Conservation (phyloP, 345 rosid genomes). For the Hibiscus tridactylites region DNA sequence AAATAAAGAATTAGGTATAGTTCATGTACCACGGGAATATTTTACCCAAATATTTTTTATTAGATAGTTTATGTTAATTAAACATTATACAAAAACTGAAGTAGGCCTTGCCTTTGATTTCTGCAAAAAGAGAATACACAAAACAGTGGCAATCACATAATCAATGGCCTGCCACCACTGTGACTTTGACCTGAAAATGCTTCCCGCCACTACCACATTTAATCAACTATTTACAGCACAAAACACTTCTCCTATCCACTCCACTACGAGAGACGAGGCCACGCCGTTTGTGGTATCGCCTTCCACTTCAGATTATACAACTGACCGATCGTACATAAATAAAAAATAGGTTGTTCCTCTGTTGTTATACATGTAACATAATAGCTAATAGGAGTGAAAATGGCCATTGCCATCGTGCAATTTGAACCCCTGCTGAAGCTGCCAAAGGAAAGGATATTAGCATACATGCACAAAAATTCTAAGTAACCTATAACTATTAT, state of each 20-base stretch:
- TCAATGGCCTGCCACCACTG: conserved; percentile 64
- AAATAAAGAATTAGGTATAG: no score
- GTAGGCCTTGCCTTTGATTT: conserved; percentile 15
- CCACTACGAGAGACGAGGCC: conserved; percentile 20
- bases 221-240: conserved; percentile 34
- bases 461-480: neutral
- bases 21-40: no score
- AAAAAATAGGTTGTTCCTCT: conserved; percentile 11
- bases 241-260: conserved; percentile 3
- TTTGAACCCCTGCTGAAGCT: conserved; percentile 31
- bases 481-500: neutral
- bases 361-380: conserved; percentile 26
- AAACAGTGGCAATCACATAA: conserved; percentile 28
- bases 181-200: conserved; percentile 61
- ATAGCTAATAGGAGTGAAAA: conserved; percentile 22
- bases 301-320: conserved; percentile 16
- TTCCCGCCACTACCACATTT: conserved; percentile 16
- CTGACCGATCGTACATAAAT: conserved; percentile 14
- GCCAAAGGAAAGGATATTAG: conserved; percentile 5
- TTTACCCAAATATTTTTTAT: no score
- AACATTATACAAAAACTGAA: neutral
- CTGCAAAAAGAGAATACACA: conserved; percentile 32
- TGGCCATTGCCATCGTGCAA: conserved; percentile 18
- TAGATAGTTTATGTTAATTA: neutral
- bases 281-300: conserved; percentile 12